Evolutionary conservation across 176 grass and related monocot genomes (phyloP).

Genomic region (Musa acuminata): DNA sequence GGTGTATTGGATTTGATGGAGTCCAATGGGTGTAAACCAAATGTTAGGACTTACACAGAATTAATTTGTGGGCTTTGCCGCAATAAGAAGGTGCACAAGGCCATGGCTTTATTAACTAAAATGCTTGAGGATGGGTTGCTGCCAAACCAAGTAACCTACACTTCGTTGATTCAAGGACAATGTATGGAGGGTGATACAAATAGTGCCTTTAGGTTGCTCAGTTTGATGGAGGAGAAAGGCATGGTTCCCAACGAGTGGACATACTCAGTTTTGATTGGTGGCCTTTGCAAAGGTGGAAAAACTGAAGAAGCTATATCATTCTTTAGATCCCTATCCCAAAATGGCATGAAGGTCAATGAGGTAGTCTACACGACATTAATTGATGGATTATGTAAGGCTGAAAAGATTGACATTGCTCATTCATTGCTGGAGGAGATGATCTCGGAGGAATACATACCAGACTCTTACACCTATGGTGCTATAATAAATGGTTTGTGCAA

Average conservation of each 20-base stretch:
- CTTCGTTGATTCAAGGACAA: slow-evolving; percentile 71
- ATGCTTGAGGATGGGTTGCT: slow-evolving; percentile 51
- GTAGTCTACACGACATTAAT: slow-evolving; percentile 53
- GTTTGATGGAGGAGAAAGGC: slow-evolving; percentile 49
- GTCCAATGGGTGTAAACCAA: slow-evolving; percentile 33
- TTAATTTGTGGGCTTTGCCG: slow-evolving; percentile 68
- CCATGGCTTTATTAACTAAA: slow-evolving; percentile 57
- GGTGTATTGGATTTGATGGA: slow-evolving; percentile 44
- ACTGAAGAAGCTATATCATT: slow-evolving; percentile 48
- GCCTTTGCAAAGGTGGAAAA: slow-evolving; percentile 56
- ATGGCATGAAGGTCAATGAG: slow-evolving; percentile 46
- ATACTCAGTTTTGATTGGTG: slow-evolving; percentile 60
- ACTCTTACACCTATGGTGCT: slow-evolving; percentile 50
- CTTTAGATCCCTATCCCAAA: slow-evolving; percentile 48
- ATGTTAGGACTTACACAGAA: slow-evolving; percentile 56
- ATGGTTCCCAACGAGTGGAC: slow-evolving; percentile 73
- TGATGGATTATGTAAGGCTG: slow-evolving; percentile 58
- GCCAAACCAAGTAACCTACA: slow-evolving; percentile 63
- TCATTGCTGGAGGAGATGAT: slow-evolving; percentile 47
- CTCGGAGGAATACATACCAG: slow-evolving; percentile 38
- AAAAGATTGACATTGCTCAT: slow-evolving; percentile 35
- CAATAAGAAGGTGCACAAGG: slow-evolving; percentile 52
- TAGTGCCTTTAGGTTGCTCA: slow-evolving; percentile 53
- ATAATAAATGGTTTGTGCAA: slow-evolving; percentile 69
- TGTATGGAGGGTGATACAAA: slow-evolving; percentile 46